A percentile compares a stretch with the other conserved stretches of the same genome.
Conservation (phyloP, 2,329 filamentous ascomycete genomes). For the Botrytis medusae region DNA sequence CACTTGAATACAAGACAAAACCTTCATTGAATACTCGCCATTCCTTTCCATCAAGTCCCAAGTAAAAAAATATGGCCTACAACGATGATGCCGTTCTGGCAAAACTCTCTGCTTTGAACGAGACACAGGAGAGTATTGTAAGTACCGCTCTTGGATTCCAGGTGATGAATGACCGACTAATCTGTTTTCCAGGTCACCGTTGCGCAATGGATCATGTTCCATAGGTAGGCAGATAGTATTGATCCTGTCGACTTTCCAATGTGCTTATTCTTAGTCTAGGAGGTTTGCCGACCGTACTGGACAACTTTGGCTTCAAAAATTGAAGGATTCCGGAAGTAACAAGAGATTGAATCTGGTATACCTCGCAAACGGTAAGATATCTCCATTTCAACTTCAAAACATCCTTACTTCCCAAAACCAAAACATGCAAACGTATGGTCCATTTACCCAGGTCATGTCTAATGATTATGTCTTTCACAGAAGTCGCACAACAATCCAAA, state of each 20-base stretch:
- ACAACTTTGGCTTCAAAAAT: conserved; percentile 83
- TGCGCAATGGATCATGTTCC: conserved; percentile 99
- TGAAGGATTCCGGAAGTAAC: conserved; percentile 82
- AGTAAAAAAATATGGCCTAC: conserved; percentile 70
- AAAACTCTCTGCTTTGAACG: conserved; percentile 92
- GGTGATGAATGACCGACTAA: conserved; percentile 17
- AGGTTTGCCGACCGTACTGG: conserved; percentile 90
- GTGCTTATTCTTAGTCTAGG: conserved; percentile 50
- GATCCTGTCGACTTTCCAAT: conserved; percentile 2
- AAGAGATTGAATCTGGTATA: conserved; percentile 92
- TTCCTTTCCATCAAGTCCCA: not conserved
- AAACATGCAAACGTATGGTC: conserved; percentile 20
- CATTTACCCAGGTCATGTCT: conserved; percentile 23
- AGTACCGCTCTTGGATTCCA: conserved; percentile 22
- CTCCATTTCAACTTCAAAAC: conserved; percentile 1
- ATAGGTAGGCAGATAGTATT: conserved; percentile 62
- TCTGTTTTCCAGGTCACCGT: conserved; percentile 61
- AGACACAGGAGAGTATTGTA: conserved; percentile 92
- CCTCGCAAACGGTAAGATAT: conserved; percentile 78
- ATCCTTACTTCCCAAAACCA: conserved; percentile 30
- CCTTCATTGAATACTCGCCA: conserved; percentile 12
- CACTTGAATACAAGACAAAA: conserved; percentile 12
- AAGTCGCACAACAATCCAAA: conserved; percentile 95
- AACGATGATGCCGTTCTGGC: conserved; percentile 93
- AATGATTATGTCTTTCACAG: conserved; percentile 48